Conservation (phyloP, 148 eudicot genomes). For the Rhododendron kiyosumense region DNA sequence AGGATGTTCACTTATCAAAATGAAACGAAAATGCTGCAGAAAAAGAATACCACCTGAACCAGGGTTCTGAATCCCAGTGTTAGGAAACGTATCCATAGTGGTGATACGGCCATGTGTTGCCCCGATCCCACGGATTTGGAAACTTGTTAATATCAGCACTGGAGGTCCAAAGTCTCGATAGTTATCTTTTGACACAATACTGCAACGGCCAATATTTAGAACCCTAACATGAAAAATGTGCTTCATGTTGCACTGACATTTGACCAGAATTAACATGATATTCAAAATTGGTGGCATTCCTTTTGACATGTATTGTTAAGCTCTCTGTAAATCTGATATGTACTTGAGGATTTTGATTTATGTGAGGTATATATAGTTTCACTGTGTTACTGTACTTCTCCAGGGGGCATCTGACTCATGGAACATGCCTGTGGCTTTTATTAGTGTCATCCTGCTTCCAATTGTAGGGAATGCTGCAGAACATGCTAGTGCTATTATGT, state of each 20-base stretch:
- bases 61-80: neutral
- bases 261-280: neutral
- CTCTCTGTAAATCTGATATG: neutral
- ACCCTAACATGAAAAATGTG: neutral
- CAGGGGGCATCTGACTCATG: constrained; percentile 89
- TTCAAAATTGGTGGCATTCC: neutral
- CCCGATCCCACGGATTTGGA: neutral
- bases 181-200: neutral
- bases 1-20: neutral
- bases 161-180: neutral
- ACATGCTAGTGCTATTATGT: constrained; percentile 96
- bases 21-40: neutral
- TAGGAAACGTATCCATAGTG: neutral
- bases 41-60: neutral
- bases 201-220: neutral
- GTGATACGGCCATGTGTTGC: neutral
- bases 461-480: constrained; percentile 96
- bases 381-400: constrained; percentile 10
- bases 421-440: constrained; percentile 82
- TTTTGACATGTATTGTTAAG: neutral
- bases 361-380: neutral
- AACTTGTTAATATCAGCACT: neutral
- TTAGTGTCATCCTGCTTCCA: constrained; percentile 90
- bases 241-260: neutral
- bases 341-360: neutral